These are phyloP conservation scores for Claviceps arundinis DNA, from an alignment of 2,329 filamentous ascomycete genomes.

Conservation along the genomic window DNA sequence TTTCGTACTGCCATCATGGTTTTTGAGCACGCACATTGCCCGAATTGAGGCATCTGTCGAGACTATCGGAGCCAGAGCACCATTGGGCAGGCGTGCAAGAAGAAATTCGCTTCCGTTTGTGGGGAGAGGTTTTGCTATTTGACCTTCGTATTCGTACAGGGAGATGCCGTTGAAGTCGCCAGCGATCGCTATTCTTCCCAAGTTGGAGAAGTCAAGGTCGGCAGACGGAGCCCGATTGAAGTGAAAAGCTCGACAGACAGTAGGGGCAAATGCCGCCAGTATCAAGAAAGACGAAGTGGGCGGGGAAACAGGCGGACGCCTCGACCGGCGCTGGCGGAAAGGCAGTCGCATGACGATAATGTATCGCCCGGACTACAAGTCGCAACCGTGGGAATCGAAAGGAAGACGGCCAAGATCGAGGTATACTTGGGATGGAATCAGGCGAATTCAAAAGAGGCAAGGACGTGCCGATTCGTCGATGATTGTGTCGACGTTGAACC, in stretches of 20 bases:
- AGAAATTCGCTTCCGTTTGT: conserved; percentile 73
- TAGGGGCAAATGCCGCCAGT: conserved; percentile 27
- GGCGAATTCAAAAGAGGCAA: not conserved
- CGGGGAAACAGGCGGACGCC: conserved; percentile 21
- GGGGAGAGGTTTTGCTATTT: conserved; percentile 53
- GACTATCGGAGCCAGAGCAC: conserved; percentile 61
- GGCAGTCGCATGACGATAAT: conserved; percentile 34
- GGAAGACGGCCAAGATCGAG: not conserved
- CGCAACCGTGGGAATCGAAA: not conserved
- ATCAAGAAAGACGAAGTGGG: conserved; percentile 21
- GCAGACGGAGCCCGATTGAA: conserved; percentile 52
- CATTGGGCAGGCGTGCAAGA: conserved; percentile 72
- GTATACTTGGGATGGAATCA: not conserved
- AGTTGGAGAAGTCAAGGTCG: conserved; percentile 62
- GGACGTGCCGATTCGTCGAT: conserved; percentile 1
- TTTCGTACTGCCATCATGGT: conserved; percentile 50
- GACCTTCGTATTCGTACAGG: conserved; percentile 72
- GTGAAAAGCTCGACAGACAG: conserved; percentile 35
- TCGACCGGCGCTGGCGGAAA: conserved; percentile 27
- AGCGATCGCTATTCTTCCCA: conserved; percentile 74
- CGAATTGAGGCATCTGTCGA: conserved; percentile 73
- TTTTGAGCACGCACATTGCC: conserved; percentile 71
- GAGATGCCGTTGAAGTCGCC: conserved; percentile 90
- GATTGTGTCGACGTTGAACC: not conserved
- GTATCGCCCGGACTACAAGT: conserved; percentile 7